These are phyloP conservation scores for Podospora fimiseda DNA, from an alignment of 495 filamentous ascomycete genomes.

Conservation along the genomic window DNA sequence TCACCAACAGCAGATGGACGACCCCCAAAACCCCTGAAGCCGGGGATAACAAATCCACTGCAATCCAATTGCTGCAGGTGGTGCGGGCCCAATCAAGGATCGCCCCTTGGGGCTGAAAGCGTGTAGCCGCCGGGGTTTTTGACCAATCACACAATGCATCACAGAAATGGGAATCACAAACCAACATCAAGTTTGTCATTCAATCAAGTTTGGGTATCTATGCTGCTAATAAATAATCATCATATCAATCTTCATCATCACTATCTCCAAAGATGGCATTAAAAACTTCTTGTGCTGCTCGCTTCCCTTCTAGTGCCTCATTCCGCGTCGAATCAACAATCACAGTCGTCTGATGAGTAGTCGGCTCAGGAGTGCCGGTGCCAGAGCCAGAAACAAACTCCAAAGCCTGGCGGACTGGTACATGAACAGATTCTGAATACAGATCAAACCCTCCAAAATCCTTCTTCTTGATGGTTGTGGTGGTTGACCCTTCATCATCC, in stretches of 20 bases:
- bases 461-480: slow-evolving; percentile 25
- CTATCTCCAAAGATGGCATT: slow-evolving; percentile 90
- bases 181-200: background rate
- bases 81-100: background rate
- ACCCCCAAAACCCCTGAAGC: background rate
- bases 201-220: background rate
- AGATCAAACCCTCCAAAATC: slow-evolving; percentile 13
- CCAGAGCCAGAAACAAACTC: slow-evolving; percentile 8
- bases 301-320: slow-evolving; percentile 75
- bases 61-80: background rate
- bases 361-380: slow-evolving; percentile 2
- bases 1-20: background rate
- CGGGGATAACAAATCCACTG: background rate
- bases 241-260: slow-evolving; percentile 60
- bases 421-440: slow-evolving; percentile 31
- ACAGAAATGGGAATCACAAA: background rate
- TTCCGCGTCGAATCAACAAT: slow-evolving; percentile 72
- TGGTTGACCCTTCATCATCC: slow-evolving; percentile 42
- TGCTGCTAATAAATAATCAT: slow-evolving; percentile 13
- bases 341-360: slow-evolving; percentile 31
- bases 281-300: slow-evolving; percentile 84
- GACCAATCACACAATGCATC: background rate
- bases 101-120: background rate
- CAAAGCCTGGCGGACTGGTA: slow-evolving; percentile 11
- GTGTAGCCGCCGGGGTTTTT: background rate